phyloP scores from a whole-genome alignment of 2,329 filamentous ascomycete species.

The Cytospora piceicola region DNA sequence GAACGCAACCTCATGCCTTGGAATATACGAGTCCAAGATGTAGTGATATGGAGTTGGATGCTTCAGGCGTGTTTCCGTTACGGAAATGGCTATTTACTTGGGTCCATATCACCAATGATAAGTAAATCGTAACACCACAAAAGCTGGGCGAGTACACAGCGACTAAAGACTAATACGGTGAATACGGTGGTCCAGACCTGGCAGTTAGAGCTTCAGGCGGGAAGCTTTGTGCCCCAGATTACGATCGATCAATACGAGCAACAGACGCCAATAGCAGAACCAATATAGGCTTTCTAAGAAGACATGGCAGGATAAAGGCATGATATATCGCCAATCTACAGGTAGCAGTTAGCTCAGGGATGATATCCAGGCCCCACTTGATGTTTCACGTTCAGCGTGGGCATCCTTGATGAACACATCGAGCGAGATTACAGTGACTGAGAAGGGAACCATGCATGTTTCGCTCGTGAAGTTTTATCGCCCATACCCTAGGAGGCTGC shows the following conservation, averaged over 20 bases:
- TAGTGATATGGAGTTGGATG: no score
- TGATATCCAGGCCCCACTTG: constrained; percentile 2
- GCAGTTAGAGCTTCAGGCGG: no score
- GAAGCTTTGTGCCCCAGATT: no score
- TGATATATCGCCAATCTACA: neutral
- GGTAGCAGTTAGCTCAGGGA: neutral
- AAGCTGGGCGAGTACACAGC: no score
- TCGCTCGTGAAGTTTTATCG: neutral
- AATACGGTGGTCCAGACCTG: no score
- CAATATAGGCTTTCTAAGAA: neutral
- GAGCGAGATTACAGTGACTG: constrained; percentile 8
- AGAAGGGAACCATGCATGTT: neutral
- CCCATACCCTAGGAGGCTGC: neutral
- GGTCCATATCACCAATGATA: no score
- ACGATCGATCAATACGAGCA: neutral
- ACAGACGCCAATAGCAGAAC: neutral
- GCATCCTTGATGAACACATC: neutral
- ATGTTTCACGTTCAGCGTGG: constrained; percentile 3
- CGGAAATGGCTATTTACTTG: no score
- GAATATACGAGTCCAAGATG: no score
- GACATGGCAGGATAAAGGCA: neutral
- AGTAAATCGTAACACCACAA: no score
- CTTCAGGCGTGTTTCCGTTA: no score
- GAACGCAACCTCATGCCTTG: no score
- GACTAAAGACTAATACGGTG: no score